Evolutionary conservation across 1,284 basidiomycete genomes (phyloP).

Genomic region (Austroboletus novae-zelandiae): DNA sequence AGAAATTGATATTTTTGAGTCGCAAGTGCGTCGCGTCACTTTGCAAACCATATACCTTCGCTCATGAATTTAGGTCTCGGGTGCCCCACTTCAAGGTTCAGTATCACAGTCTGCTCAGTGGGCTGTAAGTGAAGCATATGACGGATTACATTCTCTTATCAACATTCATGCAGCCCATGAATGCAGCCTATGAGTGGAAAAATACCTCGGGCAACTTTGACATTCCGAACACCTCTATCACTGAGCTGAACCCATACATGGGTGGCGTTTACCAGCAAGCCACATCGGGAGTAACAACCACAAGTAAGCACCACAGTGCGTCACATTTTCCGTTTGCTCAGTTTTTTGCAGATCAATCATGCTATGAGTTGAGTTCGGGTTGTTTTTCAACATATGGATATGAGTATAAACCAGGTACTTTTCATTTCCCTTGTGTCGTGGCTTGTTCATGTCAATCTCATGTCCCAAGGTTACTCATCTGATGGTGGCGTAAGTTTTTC

Average conservation of each 20-base stretch:
- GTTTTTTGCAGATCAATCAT: slow-evolving; percentile 25
- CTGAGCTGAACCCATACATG: slow-evolving; percentile 42
- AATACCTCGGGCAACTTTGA: slow-evolving; percentile 41
- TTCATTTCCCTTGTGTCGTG: slow-evolving; percentile 5
- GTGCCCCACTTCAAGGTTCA: slow-evolving; percentile 31
- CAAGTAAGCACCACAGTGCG: slow-evolving; percentile 24
- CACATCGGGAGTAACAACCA: slow-evolving; percentile 50
- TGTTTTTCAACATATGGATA: slow-evolving; percentile 52
- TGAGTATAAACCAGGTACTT: slow-evolving; percentile 47
- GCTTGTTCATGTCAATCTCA: slow-evolving; percentile 12
- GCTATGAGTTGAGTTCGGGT: slow-evolving; percentile 31
- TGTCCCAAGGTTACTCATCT: slow-evolving; percentile 25
- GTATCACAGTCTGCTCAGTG: slow-evolving; percentile 50
- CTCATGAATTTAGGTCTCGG: slow-evolving; percentile 34
- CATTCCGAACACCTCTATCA: slow-evolving; percentile 40
- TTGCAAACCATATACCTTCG: background rate
- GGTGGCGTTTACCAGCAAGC: slow-evolving; percentile 63
- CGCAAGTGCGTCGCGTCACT: slow-evolving; percentile 32
- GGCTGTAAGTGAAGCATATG: slow-evolving; percentile 38
- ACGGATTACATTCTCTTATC: slow-evolving; percentile 6
- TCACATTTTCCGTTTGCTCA: slow-evolving; percentile 3
- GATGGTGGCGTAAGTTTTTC: slow-evolving; percentile 25
- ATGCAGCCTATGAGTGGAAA: slow-evolving; percentile 35
- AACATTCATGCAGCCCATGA: slow-evolving; percentile 25
- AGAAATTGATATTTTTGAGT: slow-evolving; percentile 73